Evolutionary conservation across 192 early-diverging fungal species (phyloP), one percentile per base, ranked within the genome.

Genomic region (Podila epigama): DNA sequence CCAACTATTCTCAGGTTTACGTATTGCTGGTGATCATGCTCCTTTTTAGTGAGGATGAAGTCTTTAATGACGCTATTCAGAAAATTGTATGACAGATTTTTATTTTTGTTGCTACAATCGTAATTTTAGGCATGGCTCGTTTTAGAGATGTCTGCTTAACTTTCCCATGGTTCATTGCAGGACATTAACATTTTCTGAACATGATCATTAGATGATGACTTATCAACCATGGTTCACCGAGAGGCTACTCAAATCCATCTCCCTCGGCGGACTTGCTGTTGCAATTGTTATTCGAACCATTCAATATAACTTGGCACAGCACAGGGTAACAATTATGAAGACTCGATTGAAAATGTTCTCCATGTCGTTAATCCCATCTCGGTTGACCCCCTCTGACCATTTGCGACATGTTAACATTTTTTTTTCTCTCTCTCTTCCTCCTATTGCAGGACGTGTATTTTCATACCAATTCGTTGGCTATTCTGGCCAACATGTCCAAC

Each of bases 161-260:
- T n/a, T n/a, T n/a, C 57, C 25, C 16, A 27, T 5, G 2, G n/a
- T 50, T n/a, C 33, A 27, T 42, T 18, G 20, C 34, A 28, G 37
- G 22, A 39, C 25, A 34, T 37, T 27, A 34, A 37, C 37, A 25
- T n/a, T 65, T 36, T 35, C 3, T 58, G 29, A 6, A 5, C 18
- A 18, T 5, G 58, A 11, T 41, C 2, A 40, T 32, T 64, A 92
- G 91, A 83, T 67, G 22, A 80, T 92, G 55, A 70, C 80, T 8
- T 80, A 87, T 35, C 84, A 86, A 28, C 59, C 87, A 10, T 93
- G 92, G 92, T 92, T 90, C 68, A 91, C 89, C 18, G 91, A 93
- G 55, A 68, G 90, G 22, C 70, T 89, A 8, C 50, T 93, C 20
- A 89, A 88, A 58, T 79, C 83, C 13, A 67, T 91, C 22, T 89